Percentiles rank a stretch among this genome's conserved stretches.
Evolutionary conservation across 2,329 filamentous ascomycete genomes (phyloP).

Genomic region (Aspergillus tanneri): DNA sequence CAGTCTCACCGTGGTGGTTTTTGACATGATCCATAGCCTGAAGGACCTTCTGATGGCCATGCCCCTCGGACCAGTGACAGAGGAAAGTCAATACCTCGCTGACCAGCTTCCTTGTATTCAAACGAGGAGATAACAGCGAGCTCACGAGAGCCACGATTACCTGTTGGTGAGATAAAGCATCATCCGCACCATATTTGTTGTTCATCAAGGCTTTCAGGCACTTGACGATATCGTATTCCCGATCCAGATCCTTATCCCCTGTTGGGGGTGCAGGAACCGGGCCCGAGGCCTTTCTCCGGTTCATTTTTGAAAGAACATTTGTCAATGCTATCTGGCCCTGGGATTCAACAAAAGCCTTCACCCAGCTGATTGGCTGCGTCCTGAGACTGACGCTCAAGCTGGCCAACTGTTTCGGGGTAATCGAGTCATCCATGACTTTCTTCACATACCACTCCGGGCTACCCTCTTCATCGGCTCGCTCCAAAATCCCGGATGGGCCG

Average conservation of each 20-base stretch:
- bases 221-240: constrained; percentile 96
- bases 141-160: constrained; percentile 84
- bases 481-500: constrained; percentile 64
- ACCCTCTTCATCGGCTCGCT: constrained; percentile 86
- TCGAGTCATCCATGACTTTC: constrained; percentile 92
- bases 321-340: constrained; percentile 96
- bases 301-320: constrained; percentile 89
- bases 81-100: constrained; percentile 96
- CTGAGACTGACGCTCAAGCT: constrained; percentile 91
- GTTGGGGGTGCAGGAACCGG: constrained; percentile 62
- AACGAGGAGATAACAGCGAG: constrained; percentile 80
- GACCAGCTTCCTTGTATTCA: constrained; percentile 90
- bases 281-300: constrained; percentile 75
- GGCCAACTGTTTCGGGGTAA: constrained; percentile 85
- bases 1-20: constrained; percentile 82
- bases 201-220: constrained; percentile 97
- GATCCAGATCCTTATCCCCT: constrained; percentile 78
- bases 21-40: constrained; percentile 93
- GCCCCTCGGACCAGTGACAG: constrained; percentile 86
- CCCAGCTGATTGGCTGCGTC: constrained; percentile 97
- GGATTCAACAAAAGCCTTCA: constrained; percentile 92
- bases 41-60: constrained; percentile 89
- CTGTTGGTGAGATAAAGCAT: constrained; percentile 85
- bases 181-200: constrained; percentile 98
- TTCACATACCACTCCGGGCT: constrained; percentile 98